Evolutionary conservation across 108 stramenopile genomes (phyloP).

Genomic region (Cyclotella kingstonii): DNA sequence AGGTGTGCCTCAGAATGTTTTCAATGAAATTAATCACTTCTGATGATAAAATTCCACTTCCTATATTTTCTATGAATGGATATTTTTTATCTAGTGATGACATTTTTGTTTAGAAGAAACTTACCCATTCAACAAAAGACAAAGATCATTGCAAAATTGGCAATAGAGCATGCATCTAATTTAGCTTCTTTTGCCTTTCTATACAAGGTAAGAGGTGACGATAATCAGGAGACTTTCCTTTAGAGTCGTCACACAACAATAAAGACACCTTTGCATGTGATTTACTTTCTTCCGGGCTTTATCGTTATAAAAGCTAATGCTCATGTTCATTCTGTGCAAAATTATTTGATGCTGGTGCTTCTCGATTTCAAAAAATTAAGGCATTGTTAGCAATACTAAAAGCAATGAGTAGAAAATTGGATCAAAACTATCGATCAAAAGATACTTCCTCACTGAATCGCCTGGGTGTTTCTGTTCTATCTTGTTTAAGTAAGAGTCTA

Average conservation of each 20-base stretch:
- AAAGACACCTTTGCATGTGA: no score
- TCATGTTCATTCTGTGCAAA: neutral
- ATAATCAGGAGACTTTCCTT: no score
- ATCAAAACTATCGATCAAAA: conserved; percentile 4
- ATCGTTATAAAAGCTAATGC: no score
- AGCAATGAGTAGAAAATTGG: conserved; percentile 22
- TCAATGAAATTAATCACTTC: neutral
- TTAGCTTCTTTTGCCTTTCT: conserved; percentile 80
- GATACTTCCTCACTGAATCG: conserved; percentile 3
- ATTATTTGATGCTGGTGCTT: no score
- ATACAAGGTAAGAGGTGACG: conserved; percentile 57
- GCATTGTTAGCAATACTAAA: conserved; percentile 54
- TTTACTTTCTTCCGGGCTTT: no score
- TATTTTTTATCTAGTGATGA: conserved; percentile 54
- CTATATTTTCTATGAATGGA: neutral
- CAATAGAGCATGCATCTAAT: conserved; percentile 65
- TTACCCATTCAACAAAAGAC: conserved; percentile 57
- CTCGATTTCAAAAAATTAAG: no score
- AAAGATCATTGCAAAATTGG: conserved; percentile 46
- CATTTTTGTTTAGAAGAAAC: conserved; percentile 65
- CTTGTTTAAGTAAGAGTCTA: conserved; percentile 5
- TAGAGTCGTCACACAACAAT: no score
- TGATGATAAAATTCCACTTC: neutral
- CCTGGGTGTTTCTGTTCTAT: neutral
- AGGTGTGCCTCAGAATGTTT: conserved; percentile 10